Evolutionary conservation across 176 grass and related monocot species (phyloP).

Genomic region (Elaeis guineensis): DNA sequence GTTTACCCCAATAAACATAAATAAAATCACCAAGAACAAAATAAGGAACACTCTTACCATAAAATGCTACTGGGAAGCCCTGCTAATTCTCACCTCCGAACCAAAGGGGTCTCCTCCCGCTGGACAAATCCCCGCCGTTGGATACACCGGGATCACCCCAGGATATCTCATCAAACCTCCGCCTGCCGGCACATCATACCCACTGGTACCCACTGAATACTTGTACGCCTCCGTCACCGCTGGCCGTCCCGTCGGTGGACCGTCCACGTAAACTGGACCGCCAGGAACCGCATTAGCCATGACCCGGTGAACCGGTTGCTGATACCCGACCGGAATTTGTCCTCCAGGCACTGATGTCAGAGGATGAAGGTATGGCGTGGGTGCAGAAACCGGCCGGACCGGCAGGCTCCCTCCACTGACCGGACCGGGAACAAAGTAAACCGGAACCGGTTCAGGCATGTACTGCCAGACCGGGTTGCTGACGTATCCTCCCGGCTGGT

Average conservation of each 20-base stretch:
- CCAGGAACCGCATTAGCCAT: background rate
- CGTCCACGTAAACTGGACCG: background rate
- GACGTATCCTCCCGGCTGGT: background rate
- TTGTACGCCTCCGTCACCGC: too few relatives aligned
- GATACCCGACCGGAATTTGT: constrained; percentile 1
- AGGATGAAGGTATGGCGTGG: background rate
- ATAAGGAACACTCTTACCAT: too few relatives aligned
- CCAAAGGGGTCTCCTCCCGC: background rate
- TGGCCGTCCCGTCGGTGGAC: background rate
- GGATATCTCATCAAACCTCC: background rate
- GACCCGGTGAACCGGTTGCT: background rate
- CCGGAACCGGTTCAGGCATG: background rate
- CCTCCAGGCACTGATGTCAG: background rate
- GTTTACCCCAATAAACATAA: too few relatives aligned
- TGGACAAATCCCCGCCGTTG: background rate
- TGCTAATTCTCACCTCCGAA: background rate
- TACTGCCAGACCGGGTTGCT: background rate
- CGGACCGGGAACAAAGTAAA: constrained; percentile 5
- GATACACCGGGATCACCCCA: constrained; percentile 2
- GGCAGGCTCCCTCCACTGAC: constrained; percentile 6
- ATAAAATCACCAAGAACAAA: too few relatives aligned
- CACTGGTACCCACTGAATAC: too few relatives aligned
- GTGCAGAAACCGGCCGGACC: background rate
- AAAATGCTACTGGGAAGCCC: background rate
- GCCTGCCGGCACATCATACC: background rate